Percentiles rank a stretch among this genome's conserved stretches.
phyloP scores from a whole-genome alignment of 2,329 filamentous ascomycete genomes.

The Tolypocladium sp. region DNA sequence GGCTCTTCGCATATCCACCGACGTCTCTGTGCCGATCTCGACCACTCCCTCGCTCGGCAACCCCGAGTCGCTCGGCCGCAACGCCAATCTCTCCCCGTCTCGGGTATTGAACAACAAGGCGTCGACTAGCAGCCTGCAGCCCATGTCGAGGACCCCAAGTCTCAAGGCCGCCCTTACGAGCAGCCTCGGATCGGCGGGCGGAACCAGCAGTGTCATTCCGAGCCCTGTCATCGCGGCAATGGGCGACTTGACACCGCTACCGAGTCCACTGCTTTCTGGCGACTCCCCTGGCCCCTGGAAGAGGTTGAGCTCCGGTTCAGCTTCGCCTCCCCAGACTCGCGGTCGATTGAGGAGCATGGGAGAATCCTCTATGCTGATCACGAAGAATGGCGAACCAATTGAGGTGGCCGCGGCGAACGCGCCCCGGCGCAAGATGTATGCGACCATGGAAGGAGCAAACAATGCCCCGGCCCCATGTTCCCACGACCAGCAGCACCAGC shows the following conservation, averaged over 20 bases:
- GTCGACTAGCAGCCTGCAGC: slow-evolving; percentile 29
- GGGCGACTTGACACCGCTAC: slow-evolving; percentile 70
- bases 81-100: slow-evolving; percentile 19
- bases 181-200: slow-evolving; percentile 39
- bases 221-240: slow-evolving; percentile 68
- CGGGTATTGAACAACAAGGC: slow-evolving; percentile 17
- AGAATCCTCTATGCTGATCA: slow-evolving; percentile 34
- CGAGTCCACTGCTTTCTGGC: slow-evolving; percentile 59
- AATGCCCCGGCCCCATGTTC: slow-evolving; percentile 18
- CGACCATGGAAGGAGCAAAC: slow-evolving; percentile 19
- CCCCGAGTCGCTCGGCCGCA: slow-evolving; percentile 26
- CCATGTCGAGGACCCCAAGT: slow-evolving; percentile 51
- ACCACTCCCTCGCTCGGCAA: slow-evolving; percentile 12
- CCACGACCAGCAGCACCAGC: slow-evolving; percentile 9
- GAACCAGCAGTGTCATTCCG: slow-evolving; percentile 58
- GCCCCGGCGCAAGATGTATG: slow-evolving; percentile 49
- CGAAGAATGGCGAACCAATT: slow-evolving; percentile 42
- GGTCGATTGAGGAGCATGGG: slow-evolving; percentile 14
- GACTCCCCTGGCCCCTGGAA: slow-evolving; percentile 62
- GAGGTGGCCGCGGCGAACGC: slow-evolving; percentile 40
- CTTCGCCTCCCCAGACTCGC: slow-evolving; percentile 27
- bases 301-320: slow-evolving; percentile 36
- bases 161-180: slow-evolving; percentile 46
- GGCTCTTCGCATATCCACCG: slow-evolving; percentile 29
- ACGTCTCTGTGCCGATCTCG: slow-evolving; percentile 13